Evolutionary conservation across 2,329 filamentous ascomycete genomes (phyloP).

Genomic region (Truncatella angustata): DNA sequence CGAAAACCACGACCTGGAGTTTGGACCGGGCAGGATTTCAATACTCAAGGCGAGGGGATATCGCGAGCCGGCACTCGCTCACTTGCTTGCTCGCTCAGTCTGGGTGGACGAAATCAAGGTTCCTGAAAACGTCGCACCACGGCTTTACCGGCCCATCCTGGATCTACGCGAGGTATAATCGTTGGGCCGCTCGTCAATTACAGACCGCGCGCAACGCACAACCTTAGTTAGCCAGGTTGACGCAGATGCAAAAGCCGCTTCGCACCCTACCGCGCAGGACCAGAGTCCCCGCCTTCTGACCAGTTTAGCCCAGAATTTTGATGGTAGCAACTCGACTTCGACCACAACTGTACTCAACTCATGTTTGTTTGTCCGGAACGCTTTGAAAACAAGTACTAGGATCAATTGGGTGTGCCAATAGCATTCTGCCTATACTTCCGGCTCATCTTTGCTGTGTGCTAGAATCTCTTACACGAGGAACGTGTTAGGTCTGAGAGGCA

Average conservation of each 20-base stretch:
- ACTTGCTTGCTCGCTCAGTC: background rate
- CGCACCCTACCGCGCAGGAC: background rate
- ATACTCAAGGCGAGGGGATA: background rate
- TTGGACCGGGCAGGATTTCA: background rate
- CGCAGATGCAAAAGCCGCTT: background rate
- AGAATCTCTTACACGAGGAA: too few relatives aligned
- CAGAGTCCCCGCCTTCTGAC: background rate
- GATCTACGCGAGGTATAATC: background rate
- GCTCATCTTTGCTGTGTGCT: too few relatives aligned
- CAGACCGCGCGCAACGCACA: background rate
- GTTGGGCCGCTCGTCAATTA: background rate
- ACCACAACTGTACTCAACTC: background rate
- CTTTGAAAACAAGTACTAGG: background rate
- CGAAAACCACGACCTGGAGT: background rate
- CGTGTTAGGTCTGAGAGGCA: too few relatives aligned
- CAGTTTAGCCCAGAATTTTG: background rate
- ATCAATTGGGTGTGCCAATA: background rate
- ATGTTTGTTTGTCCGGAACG: background rate
- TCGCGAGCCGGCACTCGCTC: slow-evolving; percentile 10
- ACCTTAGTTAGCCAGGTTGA: background rate
- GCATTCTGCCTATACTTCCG: too few relatives aligned
- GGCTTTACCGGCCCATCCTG: background rate
- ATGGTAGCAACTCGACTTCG: background rate
- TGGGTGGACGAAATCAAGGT: background rate
- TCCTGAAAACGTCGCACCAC: background rate